Percentiles rank a stretch among this genome's conserved stretches.
Conservation (phyloP, 345 rosid genomes). For the Hevea brasiliensis region DNA sequence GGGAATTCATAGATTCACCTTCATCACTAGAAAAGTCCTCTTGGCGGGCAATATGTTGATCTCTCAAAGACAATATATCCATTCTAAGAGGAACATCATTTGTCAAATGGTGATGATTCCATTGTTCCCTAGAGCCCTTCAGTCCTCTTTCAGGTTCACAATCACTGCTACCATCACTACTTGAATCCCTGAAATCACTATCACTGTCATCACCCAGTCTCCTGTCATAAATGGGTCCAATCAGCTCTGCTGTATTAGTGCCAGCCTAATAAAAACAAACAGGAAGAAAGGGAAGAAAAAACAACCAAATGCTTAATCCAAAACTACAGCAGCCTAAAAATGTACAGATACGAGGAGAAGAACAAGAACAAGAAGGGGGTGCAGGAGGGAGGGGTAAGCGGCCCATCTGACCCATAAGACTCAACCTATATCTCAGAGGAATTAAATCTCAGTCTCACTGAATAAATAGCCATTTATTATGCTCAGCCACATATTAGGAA, state of each 20-base stretch:
- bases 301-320: neutral
- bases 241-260: slow-evolving; percentile 3
- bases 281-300: neutral
- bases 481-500: neutral
- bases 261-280: neutral
- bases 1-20: slow-evolving; percentile 21
- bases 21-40: slow-evolving; percentile 30
- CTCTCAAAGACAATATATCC: slow-evolving; percentile 28
- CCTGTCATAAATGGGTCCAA: slow-evolving; percentile 11
- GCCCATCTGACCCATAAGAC: neutral
- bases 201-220: slow-evolving; percentile 29
- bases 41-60: slow-evolving; percentile 5
- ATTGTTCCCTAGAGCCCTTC: slow-evolving; percentile 32
- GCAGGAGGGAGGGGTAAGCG: neutral
- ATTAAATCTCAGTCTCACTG: neutral
- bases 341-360: neutral
- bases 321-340: neutral
- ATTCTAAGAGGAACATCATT: slow-evolving; percentile 24
- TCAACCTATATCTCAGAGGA: neutral
- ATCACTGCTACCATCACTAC: slow-evolving; percentile 69
- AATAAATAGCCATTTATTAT: neutral
- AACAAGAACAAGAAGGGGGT: neutral
- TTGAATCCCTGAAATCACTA: slow-evolving; percentile 34
- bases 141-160: slow-evolving; percentile 55
- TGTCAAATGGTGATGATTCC: slow-evolving; percentile 18